Percentiles rank a stretch among this genome's conserved stretches.
phyloP scores from a whole-genome alignment of 2,329 filamentous ascomycete genomes.

The Clathrospora elynae region DNA sequence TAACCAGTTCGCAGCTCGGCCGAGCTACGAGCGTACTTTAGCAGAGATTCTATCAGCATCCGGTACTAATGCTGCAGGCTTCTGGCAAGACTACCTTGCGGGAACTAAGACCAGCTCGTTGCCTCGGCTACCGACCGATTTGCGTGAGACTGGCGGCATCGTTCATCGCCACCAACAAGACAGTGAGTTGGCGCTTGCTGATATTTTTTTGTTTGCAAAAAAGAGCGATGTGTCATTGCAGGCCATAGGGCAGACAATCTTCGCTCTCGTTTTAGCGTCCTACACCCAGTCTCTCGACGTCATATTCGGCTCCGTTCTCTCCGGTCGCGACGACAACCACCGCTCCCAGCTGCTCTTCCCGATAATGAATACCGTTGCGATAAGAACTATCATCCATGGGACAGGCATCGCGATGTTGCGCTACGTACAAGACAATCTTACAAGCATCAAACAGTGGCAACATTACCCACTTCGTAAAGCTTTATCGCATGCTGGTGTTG shows the following conservation, averaged over 20 bases:
- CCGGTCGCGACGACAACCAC: constrained; percentile 77
- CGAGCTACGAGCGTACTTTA: constrained; percentile 61
- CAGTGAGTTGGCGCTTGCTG: constrained; percentile 51
- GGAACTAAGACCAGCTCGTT: constrained; percentile 54
- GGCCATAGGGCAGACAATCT: constrained; percentile 75
- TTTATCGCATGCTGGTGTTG: constrained; percentile 57
- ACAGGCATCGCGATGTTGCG: constrained; percentile 66
- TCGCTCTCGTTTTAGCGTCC: constrained; percentile 71
- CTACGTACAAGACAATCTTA: constrained; percentile 74
- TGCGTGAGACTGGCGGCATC: constrained; percentile 10
- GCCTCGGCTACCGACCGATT: constrained; percentile 26
- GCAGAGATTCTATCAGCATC: constrained; percentile 58
- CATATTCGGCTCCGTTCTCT: constrained; percentile 80
- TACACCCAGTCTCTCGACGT: constrained; percentile 71
- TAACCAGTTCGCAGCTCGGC: constrained; percentile 50
- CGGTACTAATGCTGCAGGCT: constrained; percentile 58
- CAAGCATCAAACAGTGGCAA: constrained; percentile 71
- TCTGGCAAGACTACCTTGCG: constrained; percentile 74
- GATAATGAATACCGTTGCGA: constrained; percentile 86
- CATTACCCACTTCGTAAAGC: constrained; percentile 77
- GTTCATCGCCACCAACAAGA: constrained; percentile 54
- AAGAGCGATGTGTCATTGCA: constrained; percentile 72
- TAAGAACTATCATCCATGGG: constrained; percentile 75
- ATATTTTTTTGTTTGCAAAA: constrained; percentile 67
- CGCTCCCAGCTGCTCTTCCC: constrained; percentile 76